Evolutionary conservation across 2,329 filamentous ascomycete species (phyloP), one percentile per base, ranked within the genome.

Genomic region (Cytospora leucostoma): DNA sequence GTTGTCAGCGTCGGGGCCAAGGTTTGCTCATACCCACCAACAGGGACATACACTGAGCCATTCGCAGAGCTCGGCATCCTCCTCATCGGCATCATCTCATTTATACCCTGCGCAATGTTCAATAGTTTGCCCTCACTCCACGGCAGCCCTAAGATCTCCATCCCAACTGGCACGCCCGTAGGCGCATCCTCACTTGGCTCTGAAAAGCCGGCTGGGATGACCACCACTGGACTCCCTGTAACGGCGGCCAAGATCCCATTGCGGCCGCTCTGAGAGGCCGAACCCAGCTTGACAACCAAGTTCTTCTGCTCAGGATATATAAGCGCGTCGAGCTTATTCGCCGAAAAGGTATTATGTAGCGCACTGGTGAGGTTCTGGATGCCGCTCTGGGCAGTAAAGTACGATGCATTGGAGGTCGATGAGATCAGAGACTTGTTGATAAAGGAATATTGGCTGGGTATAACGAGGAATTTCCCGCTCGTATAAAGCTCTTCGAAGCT

Each of bases 271-370:
- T 89, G 87, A 0, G 79, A 82, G 0, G 81, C 76, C 0, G 80
- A 79, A 3, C 85, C 85, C 32, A 88, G 72, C 53, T 80, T 79
- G 2, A 88, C 85, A 7, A 87, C 84, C 1, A 89, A 79, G 60
- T 87, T 87, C 69, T 81, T 82, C 69, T 89, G 87, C 70, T 89
- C 82, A 0, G 87, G 86, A 71, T 89, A 89, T 68, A 88, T 80
- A 40, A 89, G 68, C 0, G 82, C 85, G 69, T 87, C 82, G 15
- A 89, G 76, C 0, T 72, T 65, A 66, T 85, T 74, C 0, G 69
- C 62, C 0, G 74, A 70, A 64, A 89, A 86, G 0, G 83, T 85
- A 3, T 72, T 65, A n/a, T 77, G 73, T 2, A 89, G 73, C 0
- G 79, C 74, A 1, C 77, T 70, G 4, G 80, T 86, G 15, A 90